Evolutionary conservation across 495 filamentous ascomycete genomes (phyloP).

Genomic region (Pyronema omphalodes): DNA sequence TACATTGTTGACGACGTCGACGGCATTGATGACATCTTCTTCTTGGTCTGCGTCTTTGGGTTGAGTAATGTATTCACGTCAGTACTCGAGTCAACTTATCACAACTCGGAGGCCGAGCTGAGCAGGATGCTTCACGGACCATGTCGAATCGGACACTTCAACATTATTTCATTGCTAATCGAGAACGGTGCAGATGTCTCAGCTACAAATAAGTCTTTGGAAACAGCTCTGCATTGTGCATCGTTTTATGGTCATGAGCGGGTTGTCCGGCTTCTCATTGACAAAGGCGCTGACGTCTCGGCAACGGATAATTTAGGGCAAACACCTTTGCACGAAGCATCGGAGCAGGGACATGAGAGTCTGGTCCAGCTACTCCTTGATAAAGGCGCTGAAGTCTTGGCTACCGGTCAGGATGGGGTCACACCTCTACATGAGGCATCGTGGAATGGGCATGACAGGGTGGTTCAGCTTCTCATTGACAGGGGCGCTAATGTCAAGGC

Average conservation of each 20-base stretch:
- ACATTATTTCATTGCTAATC: background rate
- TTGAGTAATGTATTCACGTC: background rate
- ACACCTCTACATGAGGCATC: background rate
- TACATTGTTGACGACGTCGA: background rate
- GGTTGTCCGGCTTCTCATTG: background rate
- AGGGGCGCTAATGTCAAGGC: background rate
- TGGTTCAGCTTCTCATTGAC: background rate
- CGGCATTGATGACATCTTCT: background rate
- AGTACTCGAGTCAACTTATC: background rate
- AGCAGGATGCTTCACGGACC: background rate
- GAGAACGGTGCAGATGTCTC: background rate
- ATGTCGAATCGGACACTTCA: background rate
- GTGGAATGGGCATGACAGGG: background rate
- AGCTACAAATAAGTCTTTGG: background rate
- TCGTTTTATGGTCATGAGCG: background rate
- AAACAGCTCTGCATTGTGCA: background rate
- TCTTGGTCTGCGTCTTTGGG: background rate
- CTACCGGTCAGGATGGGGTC: background rate
- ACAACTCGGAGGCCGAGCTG: background rate
- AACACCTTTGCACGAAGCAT: background rate
- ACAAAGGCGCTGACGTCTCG: background rate
- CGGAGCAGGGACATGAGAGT: background rate
- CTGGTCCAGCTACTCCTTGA: background rate
- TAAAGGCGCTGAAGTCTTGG: background rate
- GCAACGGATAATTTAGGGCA: background rate